Conservation (phyloP, 2,329 filamentous ascomycete species). For the Apiospora arundinis region DNA sequence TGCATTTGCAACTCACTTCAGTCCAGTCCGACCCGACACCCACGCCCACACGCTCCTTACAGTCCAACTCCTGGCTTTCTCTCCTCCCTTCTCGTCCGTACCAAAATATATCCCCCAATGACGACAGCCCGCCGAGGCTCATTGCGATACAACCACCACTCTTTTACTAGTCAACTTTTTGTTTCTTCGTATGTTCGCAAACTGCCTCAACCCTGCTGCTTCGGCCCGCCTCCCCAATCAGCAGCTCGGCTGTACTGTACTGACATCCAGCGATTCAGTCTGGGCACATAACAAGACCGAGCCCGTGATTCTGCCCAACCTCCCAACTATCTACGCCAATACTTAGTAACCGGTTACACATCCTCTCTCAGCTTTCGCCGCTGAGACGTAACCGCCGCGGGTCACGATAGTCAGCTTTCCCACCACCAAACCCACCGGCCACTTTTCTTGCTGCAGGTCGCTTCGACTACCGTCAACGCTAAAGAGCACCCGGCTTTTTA, state of each 20-base stretch:
- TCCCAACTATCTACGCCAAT: background rate
- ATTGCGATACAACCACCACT: constrained; percentile 7
- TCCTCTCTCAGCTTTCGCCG: background rate
- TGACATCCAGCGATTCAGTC: constrained; percentile 11
- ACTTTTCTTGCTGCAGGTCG: constrained; percentile 12
- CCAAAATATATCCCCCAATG: background rate
- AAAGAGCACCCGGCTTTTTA: constrained; percentile 8
- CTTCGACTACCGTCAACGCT: constrained; percentile 6
- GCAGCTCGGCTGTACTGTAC: constrained; percentile 2
- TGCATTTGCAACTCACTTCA: background rate
- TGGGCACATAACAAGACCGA: background rate
- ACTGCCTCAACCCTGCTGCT: constrained; percentile 5
- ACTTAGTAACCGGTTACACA: background rate
- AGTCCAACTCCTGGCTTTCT: background rate
- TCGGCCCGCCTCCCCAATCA: background rate
- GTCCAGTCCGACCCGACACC: background rate
- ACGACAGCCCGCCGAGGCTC: background rate
- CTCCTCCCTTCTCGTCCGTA: constrained; percentile 9
- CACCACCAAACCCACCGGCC: background rate
- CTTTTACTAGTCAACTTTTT: background rate
- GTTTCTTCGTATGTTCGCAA: constrained; percentile 1
- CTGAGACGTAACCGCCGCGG: background rate
- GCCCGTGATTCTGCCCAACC: constrained; percentile 3
- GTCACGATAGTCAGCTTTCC: constrained; percentile 14
- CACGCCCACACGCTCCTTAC: background rate